phyloP scores from a whole-genome alignment of 345 rosid species.

The Anacardium occidentale region DNA sequence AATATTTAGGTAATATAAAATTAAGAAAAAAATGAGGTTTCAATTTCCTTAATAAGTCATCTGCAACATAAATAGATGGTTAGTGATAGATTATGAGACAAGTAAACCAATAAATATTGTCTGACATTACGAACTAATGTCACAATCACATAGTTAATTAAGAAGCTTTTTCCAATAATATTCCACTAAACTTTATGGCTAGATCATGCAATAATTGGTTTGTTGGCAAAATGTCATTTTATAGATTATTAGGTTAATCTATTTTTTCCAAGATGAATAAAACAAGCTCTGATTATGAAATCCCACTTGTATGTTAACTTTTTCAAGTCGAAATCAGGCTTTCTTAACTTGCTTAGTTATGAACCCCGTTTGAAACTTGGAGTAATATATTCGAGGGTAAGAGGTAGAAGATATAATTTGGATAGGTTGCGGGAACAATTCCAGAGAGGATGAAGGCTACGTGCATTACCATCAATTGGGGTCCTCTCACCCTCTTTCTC shows the following conservation, averaged over 20 bases:
- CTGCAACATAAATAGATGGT: neutral
- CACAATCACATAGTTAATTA: no score
- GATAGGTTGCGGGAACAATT: slow-evolving; percentile 31
- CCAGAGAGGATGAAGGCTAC: slow-evolving; percentile 56
- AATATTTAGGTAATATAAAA: no score
- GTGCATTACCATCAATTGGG: slow-evolving; percentile 38
- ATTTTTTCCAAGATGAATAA: no score
- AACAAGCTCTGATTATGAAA: no score
- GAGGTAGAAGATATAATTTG: slow-evolving; percentile 1
- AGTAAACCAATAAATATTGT: neutral
- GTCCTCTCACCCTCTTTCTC: slow-evolving; percentile 12
- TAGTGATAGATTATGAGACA: neutral
- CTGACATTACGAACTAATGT: neutral
- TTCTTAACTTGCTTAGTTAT: neutral
- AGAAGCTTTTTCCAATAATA: neutral
- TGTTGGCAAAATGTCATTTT: neutral
- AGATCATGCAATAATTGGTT: neutral
- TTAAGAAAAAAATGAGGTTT: neutral
- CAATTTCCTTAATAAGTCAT: slow-evolving; percentile 1
- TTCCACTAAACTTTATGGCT: neutral
- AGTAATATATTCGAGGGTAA: slow-evolving; percentile 14
- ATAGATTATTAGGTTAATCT: no score
- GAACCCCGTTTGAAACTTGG: slow-evolving; percentile 12
- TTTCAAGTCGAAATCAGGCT: slow-evolving; percentile 10
- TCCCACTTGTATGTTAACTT: no score